These are phyloP conservation scores for Yamadazyma diddensiae DNA, from an alignment of 1,139 yeast genomes.

Conservation along the genomic window DNA sequence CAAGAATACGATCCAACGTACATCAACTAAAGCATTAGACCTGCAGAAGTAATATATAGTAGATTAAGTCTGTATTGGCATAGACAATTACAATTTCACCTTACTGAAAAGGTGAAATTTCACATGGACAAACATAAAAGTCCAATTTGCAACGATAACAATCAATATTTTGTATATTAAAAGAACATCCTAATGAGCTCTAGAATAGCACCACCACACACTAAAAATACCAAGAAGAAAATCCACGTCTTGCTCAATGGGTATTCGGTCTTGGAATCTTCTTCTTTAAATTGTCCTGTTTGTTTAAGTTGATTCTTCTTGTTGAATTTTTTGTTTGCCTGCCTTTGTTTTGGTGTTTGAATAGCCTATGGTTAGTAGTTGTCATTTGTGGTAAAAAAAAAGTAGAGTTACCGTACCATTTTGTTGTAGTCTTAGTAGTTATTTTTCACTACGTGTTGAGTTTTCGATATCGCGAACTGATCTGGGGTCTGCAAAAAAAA, in stretches of 20 bases:
- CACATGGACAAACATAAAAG: no score
- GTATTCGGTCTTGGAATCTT: conserved; percentile 29
- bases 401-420: no score
- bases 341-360: conserved; percentile 83
- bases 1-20: no score
- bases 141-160: no score
- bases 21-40: no score
- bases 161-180: no score
- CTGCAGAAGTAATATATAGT: no score
- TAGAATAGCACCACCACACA: conserved; percentile 80
- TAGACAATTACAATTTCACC: no score
- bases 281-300: conserved; percentile 51
- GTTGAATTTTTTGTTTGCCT: conserved; percentile 79
- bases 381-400: not conserved
- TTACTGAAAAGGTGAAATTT: no score
- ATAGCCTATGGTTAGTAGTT: conserved; percentile 27
- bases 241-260: conserved; percentile 64
- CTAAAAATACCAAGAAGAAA: conserved; percentile 58
- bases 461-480: not conserved
- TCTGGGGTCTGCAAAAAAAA: conserved; percentile 17
- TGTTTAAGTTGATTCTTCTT: conserved; percentile 69
- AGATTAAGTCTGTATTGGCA: no score
- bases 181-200: conserved; percentile 39
- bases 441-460: no score
- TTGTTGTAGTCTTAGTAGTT: no score